Evolutionary conservation across 2,329 filamentous ascomycete species (phyloP), one percentile per base, ranked within the genome.

Genomic region (Keithomyces neogunnii): DNA sequence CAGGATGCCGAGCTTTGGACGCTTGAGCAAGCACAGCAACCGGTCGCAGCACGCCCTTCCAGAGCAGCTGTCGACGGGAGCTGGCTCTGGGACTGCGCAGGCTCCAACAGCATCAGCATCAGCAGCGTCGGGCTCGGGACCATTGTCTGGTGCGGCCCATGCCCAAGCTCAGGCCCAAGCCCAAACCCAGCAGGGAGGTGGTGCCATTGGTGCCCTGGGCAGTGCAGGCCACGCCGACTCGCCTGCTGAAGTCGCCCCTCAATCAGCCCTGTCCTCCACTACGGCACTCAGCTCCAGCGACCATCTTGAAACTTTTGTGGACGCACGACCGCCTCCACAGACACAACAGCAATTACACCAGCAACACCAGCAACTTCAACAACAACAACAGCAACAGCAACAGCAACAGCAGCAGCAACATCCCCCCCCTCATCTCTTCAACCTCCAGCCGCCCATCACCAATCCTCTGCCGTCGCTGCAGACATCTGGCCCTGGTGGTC

Each of bases 41-140:
- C 75, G 76, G 60, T 78, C 78, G 64, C 78, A 80, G 69, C 76
- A 78, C 63, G 73, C 74, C 57, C 70, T 80, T 60, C 68, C 70
- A 60, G 76, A 77, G 63, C 64, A 68, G 59, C 66, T 68, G 63
- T 59, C 66, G 61, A 54, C 65, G 60, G 47, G 45, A 49, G 47
- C 28, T 60, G 55, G 68, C 62, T 55, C 66, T 61, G 55, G 59
- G 52, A 52, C 60, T 60, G 42, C 40, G 9, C 38, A 36, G 35
- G 33, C 35, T n/a, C 40, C 19, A 40, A 8, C 50, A 9, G 44
- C 36, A 50, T 29, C 31, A 43, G 39, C 48, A 35, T 49, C 40
- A 48, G 35, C 45, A 48, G 32, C 35, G n/a, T 29, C 45, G 29
- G 43, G 47, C 35, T 31, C 38, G n/a, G 50, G 47, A 40, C 44